Conservation (phyloP, 768 basidiomycete genomes). For the Hericium rajendrae region DNA sequence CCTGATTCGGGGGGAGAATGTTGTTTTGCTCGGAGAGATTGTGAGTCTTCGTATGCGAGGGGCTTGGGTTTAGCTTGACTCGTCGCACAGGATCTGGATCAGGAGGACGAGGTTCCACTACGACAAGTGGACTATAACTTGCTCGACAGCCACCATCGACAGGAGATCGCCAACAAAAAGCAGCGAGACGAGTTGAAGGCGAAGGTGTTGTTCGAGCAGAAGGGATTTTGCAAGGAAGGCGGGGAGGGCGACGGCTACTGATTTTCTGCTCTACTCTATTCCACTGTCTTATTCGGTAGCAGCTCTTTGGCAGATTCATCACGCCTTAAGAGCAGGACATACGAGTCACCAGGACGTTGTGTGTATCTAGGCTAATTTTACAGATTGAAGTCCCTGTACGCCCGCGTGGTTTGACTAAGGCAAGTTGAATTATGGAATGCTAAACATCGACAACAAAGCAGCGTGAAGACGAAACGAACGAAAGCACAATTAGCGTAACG, state of each 20-base stretch:
- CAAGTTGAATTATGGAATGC: too few relatives aligned
- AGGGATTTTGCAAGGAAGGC: slow-evolving; percentile 91
- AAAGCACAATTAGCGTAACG: neutral
- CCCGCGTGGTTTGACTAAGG: too few relatives aligned
- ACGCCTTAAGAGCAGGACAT: slow-evolving; percentile 18
- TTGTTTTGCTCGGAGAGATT: slow-evolving; percentile 93
- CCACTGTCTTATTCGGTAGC: neutral
- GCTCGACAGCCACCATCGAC: slow-evolving; percentile 63
- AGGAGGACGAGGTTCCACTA: slow-evolving; percentile 81
- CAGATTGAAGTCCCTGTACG: slow-evolving; percentile 25
- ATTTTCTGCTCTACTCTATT: slow-evolving; percentile 8
- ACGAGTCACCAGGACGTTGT: slow-evolving; percentile 1
- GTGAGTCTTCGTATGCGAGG: slow-evolving; percentile 39
- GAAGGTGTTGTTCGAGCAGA: slow-evolving; percentile 70
- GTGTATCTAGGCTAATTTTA: neutral
- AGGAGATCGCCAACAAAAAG: slow-evolving; percentile 66
- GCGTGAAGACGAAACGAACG: neutral
- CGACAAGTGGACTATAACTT: slow-evolving; percentile 63
- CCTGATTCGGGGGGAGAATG: slow-evolving; percentile 96
- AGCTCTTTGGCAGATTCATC: slow-evolving; percentile 28
- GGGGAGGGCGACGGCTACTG: slow-evolving; percentile 95
- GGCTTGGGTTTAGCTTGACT: neutral
- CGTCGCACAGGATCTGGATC: slow-evolving; percentile 72
- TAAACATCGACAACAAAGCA: too few relatives aligned
- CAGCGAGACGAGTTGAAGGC: slow-evolving; percentile 77